Evolutionary conservation across 2,329 filamentous ascomycete species (phyloP), one percentile per base, ranked within the genome.

Genomic region (Xylaria sp.): DNA sequence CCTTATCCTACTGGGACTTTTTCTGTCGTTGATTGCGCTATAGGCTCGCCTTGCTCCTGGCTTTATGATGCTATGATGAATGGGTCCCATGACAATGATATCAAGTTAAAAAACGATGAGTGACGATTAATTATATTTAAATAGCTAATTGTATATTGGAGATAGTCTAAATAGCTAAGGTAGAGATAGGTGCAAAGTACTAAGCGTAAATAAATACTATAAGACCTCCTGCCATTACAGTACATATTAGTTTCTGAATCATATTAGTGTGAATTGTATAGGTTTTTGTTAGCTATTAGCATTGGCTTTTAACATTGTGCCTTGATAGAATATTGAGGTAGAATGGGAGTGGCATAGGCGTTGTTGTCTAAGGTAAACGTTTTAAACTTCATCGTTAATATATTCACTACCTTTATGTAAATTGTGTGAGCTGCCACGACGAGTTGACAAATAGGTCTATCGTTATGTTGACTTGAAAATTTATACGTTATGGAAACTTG

Each of bases 21-120:
- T 65, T 20, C 6, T 49, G 13, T 54, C 15, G 9, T 23, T 64
- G 33, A 42, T 64, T 26, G 42, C 42, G 33, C 44, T 64, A 44
- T 64, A 59, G 23, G 54, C 9, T 31, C 10, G n/a, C 26, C 28
- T 20, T 38, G 2, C 6, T 46, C 40, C 9, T 3, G 17, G 10
- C 20, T 6, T 11, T 20, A 42, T n/a, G 26, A 40, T 57, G 33
- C 13, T 57, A 7, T 26, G 20, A 57, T 15, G 13, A 57, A 57
- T n/a, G 15, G 17, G 7, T n/a, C 9, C 17, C 17, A 31, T 31
- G 49, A 33, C 26, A 53, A 53, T 20, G 26, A 53, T 20, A 3
- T n/a, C 49, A 33, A 53, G 26, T 33, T n/a, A 1, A 31, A 31
- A 11, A n/a, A 3, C 9, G 49, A 31, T 11, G 11, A 11, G 46